Evolutionary conservation across 805 yeast species (phyloP).

Genomic region (Metschnikowia continentalis): DNA sequence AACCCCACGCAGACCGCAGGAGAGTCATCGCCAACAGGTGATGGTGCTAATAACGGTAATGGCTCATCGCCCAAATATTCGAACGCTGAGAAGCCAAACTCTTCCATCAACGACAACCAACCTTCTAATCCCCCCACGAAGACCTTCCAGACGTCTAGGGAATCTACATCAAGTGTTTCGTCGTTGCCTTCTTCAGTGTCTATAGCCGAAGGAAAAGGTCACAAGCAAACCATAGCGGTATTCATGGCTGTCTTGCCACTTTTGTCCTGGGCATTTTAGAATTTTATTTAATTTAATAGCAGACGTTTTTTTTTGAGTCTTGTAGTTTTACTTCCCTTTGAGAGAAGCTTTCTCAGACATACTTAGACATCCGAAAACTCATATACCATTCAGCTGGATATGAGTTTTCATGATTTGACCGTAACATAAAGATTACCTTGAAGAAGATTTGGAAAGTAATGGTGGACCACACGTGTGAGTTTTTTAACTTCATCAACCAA

Average conservation of each 20-base stretch:
- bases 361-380: too few relatives aligned
- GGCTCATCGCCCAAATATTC: neutral
- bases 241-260: slow-evolving; percentile 1
- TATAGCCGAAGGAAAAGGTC: neutral
- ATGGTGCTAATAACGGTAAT: neutral
- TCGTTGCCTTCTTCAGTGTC: neutral
- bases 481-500: too few relatives aligned
- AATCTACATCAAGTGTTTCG: neutral
- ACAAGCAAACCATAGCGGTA: neutral
- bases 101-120: neutral
- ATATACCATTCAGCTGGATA: too few relatives aligned
- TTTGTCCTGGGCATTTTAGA: neutral
- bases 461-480: too few relatives aligned
- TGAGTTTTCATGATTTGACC: too few relatives aligned
- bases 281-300: neutral
- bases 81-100: neutral
- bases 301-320: too few relatives aligned
- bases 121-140: neutral
- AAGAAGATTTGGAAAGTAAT: too few relatives aligned
- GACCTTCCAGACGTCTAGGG: neutral
- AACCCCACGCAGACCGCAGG: neutral
- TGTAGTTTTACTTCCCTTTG: too few relatives aligned
- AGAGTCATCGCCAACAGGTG: neutral
- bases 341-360: too few relatives aligned
- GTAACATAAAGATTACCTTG: too few relatives aligned